These are phyloP conservation scores for Mortierella sp. DNA, from an alignment of 371 early-diverging fungal genomes.

Conservation along the genomic window DNA sequence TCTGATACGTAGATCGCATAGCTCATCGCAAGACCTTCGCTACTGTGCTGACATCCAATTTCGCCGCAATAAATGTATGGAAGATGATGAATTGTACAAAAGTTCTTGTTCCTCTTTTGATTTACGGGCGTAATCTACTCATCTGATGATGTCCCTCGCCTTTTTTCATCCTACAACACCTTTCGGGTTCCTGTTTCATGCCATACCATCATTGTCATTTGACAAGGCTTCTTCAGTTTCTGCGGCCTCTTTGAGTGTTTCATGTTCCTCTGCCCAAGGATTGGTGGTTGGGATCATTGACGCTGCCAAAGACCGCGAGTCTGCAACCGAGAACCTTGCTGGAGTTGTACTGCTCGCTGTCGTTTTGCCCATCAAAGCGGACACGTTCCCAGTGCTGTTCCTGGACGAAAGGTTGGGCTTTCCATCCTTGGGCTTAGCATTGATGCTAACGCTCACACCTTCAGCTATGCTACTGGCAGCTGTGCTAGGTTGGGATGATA, in stretches of 20 bases:
- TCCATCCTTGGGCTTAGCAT: slow-evolving; percentile 19
- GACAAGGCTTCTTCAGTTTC: too few relatives aligned
- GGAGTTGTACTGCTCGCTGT: slow-evolving; percentile 3
- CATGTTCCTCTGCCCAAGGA: slow-evolving; percentile 52
- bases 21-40: not conserved
- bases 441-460: slow-evolving; percentile 1
- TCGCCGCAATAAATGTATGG: too few relatives aligned
- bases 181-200: too few relatives aligned
- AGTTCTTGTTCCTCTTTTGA: too few relatives aligned
- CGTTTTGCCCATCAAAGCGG: slow-evolving; percentile 5
- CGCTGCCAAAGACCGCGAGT: slow-evolving; percentile 43
- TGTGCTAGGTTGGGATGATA: slow-evolving; percentile 16
- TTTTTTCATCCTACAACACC: too few relatives aligned
- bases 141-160: too few relatives aligned
- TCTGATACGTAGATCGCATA: slow-evolving; percentile 12
- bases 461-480: not conserved
- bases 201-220: too few relatives aligned
- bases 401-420: slow-evolving; percentile 35
- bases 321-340: slow-evolving; percentile 43
- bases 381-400: slow-evolving; percentile 37
- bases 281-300: slow-evolving; percentile 21
- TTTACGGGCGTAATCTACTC: too few relatives aligned
- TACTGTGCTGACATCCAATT: too few relatives aligned
- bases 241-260: slow-evolving; percentile 5
- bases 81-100: too few relatives aligned